Conservation (phyloP, 176 grass and related monocot species). For the Hordeum vulgare region MorexV3_pseudomolecules_assembly NC_058521.1:112689220-112689719, state of each 20-base stretch:
- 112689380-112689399: not conserved
- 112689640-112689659: not conserved
- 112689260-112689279: conserved; percentile 4
- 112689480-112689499: not conserved
- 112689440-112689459: not conserved
- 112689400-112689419: not conserved
- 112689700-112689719: not conserved
- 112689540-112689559: not conserved
- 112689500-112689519: not conserved
- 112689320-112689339: not conserved
- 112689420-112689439: not conserved
- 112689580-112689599: not conserved
- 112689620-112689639: not conserved
- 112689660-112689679: not conserved
- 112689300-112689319: not conserved
- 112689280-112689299: not conserved
- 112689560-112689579: not conserved
- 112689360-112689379: not conserved
- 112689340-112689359: not conserved
- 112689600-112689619: not conserved
- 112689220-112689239: not conserved
- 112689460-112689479: not conserved
- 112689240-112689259: not conserved
- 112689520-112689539: not conserved
- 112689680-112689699: not conserved